Conservation (phyloP, 805 yeast genomes). For the Saccharomyces eubayanus region DNA sequence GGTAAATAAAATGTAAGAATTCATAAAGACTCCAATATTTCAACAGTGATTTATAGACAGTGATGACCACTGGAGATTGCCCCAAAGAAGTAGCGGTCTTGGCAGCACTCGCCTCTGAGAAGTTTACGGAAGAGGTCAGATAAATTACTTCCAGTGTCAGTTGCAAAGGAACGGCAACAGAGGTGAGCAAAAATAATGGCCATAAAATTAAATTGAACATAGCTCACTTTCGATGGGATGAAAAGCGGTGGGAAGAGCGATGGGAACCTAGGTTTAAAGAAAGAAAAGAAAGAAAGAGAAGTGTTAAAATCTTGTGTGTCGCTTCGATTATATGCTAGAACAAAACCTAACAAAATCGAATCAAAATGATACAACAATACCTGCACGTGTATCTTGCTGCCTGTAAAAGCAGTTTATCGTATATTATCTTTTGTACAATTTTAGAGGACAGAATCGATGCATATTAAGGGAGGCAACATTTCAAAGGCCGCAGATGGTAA, state of each 20-base stretch:
- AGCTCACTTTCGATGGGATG: neutral
- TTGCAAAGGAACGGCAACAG: constrained; percentile 19
- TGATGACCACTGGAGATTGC: neutral
- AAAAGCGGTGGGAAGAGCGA: neutral
- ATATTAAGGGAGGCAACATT: neutral
- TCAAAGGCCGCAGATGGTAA: neutral
- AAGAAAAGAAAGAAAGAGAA: neutral
- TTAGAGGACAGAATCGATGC: neutral
- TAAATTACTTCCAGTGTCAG: constrained; percentile 17
- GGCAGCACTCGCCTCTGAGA: neutral
- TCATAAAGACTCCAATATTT: constrained; percentile 20
- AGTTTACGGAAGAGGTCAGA: neutral
- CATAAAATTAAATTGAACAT: constrained; percentile 1
- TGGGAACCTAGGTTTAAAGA: neutral
- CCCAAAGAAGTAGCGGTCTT: neutral
- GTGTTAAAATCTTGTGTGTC: neutral
- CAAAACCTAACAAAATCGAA: neutral
- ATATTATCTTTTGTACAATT: neutral
- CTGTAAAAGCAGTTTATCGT: neutral
- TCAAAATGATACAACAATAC: neutral
- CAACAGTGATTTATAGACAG: constrained; percentile 7
- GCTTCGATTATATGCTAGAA: neutral
- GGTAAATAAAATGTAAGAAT: constrained; percentile 11
- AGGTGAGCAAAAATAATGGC: constrained; percentile 8
- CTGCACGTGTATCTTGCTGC: neutral